Evolutionary conservation across 305 asterid genomes (phyloP), one percentile per base, ranked within the genome.

Genomic region (Withania somnifera): DNA sequence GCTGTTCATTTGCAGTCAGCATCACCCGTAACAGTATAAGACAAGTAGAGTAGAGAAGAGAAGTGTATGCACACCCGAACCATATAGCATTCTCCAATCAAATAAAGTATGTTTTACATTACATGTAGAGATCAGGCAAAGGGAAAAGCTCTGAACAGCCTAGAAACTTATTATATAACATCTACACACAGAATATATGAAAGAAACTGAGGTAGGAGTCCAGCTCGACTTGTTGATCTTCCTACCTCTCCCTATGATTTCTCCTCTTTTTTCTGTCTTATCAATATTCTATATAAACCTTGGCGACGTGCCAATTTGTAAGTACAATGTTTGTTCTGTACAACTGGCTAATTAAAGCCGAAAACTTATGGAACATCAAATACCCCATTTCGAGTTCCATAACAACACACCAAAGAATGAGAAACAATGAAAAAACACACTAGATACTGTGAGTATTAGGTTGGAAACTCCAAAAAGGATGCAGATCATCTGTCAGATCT

Each of bases 241-340:
- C 93, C 90, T 87, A 89, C 67, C 85, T 81, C 78, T 82, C 79
- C 53, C 53, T 28, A 54, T 75, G 38, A 52, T 14, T 77, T 45
- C 79, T 82, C 80, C 36, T 81, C 79, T 83, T 81, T 11, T 75
- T 34, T 42, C 57, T 56, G 61, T 78, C 84, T 80, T 47, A 24
- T 81, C 83, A 67, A 86, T 79, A 81, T 87, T 86, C 82, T 87
- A 91, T 89, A 87, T 85, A 82, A 86, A 89, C 81, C 81, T 89
- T 86, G 94, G 97, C 94, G 90, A 92, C 89, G 82, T 92, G 97
- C 97, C 97, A 67, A 82, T 85, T 89, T 90, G 86, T 90, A 89
- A 91, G 84, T 92, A 88, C 90, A 79, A 88, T 80, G 88, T 87
- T 89, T 88, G 84, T 79, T 89, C 94, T 95, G 94, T 94, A 94